Conservation (phyloP, 2,329 filamentous ascomycete species). For the Endoconidiophora laricicola region DNA sequence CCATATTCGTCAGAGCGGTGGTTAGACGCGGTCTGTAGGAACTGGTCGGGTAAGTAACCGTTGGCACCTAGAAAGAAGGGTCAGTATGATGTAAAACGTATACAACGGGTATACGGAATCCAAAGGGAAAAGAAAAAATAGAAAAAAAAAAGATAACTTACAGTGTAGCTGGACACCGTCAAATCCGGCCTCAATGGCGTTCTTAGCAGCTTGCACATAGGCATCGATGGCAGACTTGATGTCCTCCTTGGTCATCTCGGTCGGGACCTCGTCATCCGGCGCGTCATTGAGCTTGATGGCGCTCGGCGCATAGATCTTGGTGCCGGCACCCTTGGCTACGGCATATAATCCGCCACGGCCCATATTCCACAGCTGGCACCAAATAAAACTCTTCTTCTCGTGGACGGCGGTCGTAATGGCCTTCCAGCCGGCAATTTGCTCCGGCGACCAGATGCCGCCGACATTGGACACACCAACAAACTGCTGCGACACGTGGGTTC, state of each 20-base stretch:
- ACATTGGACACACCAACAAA: constrained; percentile 25
- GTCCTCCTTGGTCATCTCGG: constrained; percentile 47
- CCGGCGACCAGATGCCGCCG: constrained; percentile 40
- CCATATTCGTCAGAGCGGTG: constrained; percentile 37
- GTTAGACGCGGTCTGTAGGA: constrained; percentile 36
- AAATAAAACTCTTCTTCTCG: constrained; percentile 42
- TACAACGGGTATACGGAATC: not conserved
- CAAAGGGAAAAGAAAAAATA: not conserved
- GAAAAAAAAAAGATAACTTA: not conserved
- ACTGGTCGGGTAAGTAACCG: constrained; percentile 49
- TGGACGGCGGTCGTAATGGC: constrained; percentile 46
- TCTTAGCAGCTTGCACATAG: constrained; percentile 37
- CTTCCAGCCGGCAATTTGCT: constrained; percentile 44
- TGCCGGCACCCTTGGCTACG: constrained; percentile 12
- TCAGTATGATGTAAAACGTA: not conserved
- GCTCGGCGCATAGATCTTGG: constrained; percentile 7
- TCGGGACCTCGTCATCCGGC: constrained; percentile 37
- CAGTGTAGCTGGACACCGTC: constrained; percentile 48
- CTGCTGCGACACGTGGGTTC: constrained; percentile 25
- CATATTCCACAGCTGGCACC: constrained; percentile 46
- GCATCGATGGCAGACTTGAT: constrained; percentile 47
- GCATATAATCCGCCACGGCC: constrained; percentile 39
- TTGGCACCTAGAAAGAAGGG: constrained; percentile 25
- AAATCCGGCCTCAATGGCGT: constrained; percentile 45
- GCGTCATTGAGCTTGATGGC: constrained; percentile 21